A percentile compares a stretch with the other conserved stretches of the same genome.
These are phyloP conservation scores for Plasmodium adleri DNA, from an alignment of 169 alveolate species.

Conservation along the genomic window DNA sequence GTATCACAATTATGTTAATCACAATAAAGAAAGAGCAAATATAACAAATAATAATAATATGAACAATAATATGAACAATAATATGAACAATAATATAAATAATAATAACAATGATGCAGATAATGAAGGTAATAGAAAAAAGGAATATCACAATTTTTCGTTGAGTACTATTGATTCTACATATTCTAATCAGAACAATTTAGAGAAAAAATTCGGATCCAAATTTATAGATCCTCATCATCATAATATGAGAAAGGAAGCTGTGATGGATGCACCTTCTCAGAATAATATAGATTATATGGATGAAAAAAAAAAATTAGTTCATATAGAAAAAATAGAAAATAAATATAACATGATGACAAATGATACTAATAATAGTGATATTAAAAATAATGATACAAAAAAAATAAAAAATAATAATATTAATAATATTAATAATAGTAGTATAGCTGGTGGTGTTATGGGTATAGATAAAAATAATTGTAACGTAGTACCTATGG, in stretches of 20 bases:
- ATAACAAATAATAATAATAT: not conserved
- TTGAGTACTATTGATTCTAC: constrained; percentile 43
- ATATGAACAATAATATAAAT: constrained; percentile 1
- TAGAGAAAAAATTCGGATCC: constrained; percentile 23
- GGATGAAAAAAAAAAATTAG: constrained; percentile 6
- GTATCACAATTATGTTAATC: not conserved
- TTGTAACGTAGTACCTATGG: not conserved
- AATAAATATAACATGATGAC: not conserved
- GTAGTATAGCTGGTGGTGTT: not conserved
- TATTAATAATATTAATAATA: not conserved
- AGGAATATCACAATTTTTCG: constrained; percentile 60
- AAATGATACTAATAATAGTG: not conserved
- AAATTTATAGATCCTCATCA: constrained; percentile 23
- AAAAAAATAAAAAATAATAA: not conserved
- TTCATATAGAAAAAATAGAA: constrained; percentile 6
- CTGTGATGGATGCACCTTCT: not conserved
- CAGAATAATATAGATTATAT: constrained; percentile 15
- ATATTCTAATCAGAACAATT: constrained; percentile 43
- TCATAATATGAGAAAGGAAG: constrained; percentile 4
- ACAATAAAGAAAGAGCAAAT: not conserved
- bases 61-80: not conserved
- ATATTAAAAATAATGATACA: not conserved
- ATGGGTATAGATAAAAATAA: not conserved
- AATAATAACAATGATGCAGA: constrained; percentile 24
- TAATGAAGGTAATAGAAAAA: constrained; percentile 41